Base-by-base conservation (phyloP, 2,329 filamentous ascomycete species). In the Coniosporium tulheliwenetii region DNA sequence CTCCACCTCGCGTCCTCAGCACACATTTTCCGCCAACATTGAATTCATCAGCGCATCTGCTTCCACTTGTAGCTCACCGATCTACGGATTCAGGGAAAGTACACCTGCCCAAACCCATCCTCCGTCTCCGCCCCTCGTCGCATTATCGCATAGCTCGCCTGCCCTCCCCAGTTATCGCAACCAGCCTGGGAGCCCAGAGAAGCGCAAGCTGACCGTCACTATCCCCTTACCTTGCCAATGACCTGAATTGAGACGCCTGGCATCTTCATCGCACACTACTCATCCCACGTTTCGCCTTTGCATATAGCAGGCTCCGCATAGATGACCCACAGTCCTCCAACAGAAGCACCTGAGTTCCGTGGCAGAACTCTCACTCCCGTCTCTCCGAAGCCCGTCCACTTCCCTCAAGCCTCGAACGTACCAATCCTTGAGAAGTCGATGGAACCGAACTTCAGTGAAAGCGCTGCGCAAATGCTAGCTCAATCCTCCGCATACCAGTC, bases 371-470 rank as follows among this genome's bases (percentile, higher is more conserved):
- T 80, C 53, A 80, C 77, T 54, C 79, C 80, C 47, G 74, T 80
- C 54, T 82, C 77, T 56, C 80, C 80, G 53, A 76, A 78, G 51
- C 79, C 79, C 49, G 61, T 81, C 51, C 76, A 82, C 59, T 66
- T 78, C 48, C 71, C 78, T 48, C 73, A 79, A 58, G 77, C 78
- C 40, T 70, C 75, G 50, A 79, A 75, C 49, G 81, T 83, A 44
- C 77, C 79, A 43, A 72, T 84, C 41, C 66, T 83, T 53, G 71
- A 77, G 55, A 77, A 79, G 55, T 77, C 81, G 62, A 83, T 76
- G 72, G 78, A 84, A 61, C 75, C 77, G 41, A 64, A 72, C 50
- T 80, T 81, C 66, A 78, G 79, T 61, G 76, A 80, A 57, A 75
- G 75, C 42, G 67, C 75, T 41, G 70, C 69, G 46, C 73, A 75